Conservation (phyloP, 1,139 yeast genomes). For the Zhuliangozyma blackwelliae region DNA sequence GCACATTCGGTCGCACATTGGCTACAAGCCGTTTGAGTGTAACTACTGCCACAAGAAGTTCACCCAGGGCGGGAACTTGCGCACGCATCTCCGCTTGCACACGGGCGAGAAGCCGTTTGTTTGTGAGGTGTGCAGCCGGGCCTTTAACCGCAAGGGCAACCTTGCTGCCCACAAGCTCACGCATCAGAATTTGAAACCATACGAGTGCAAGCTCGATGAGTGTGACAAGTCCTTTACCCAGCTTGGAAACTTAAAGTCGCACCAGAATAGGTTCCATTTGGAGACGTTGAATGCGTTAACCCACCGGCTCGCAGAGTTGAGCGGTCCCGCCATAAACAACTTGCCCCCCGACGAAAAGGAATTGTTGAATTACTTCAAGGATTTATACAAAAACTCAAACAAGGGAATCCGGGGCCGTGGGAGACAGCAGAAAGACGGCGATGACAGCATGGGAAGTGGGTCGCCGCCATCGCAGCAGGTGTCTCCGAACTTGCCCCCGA, state of each 20-base stretch:
- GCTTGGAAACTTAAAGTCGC: conserved; percentile 87
- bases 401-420: conserved; percentile 92
- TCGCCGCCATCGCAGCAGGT: too few species aligned
- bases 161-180: conserved; percentile 81
- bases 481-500: too few species aligned
- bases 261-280: conserved; percentile 84
- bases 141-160: conserved; percentile 86
- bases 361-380: conserved; percentile 70
- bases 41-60: conserved; percentile 74
- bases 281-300: conserved; percentile 66
- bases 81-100: conserved; percentile 83
- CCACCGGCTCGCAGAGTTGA: conserved; percentile 55
- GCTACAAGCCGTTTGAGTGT: conserved; percentile 77
- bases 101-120: conserved; percentile 89
- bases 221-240: conserved; percentile 89
- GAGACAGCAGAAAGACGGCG: conserved; percentile 29
- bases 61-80: conserved; percentile 87
- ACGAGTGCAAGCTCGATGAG: conserved; percentile 70
- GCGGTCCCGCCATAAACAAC: conserved; percentile 41
- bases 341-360: conserved; percentile 63
- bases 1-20: conserved; percentile 74
- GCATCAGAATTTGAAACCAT: conserved; percentile 77
- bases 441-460: not conserved
- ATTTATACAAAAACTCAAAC: conserved; percentile 79
- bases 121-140: conserved; percentile 68